phyloP scores from a whole-genome alignment of 164 flowering plant genomes.

The Macadamia tetraphylla region DNA sequence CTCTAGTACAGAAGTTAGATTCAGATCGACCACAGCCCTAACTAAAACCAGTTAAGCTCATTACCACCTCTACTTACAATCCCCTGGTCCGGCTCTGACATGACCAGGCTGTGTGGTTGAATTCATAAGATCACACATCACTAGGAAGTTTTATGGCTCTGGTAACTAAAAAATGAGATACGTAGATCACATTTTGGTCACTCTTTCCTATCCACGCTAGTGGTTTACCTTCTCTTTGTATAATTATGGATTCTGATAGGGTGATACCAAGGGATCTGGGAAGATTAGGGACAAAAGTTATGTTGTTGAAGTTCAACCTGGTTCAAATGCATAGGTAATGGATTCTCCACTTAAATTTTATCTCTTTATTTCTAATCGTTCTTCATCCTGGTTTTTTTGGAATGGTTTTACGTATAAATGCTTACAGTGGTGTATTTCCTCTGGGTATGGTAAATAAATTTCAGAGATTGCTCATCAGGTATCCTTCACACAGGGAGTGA shows the following conservation, averaged over 20 bases:
- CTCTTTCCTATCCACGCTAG: no score
- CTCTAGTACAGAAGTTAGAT: no score
- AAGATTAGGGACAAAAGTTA: slow-evolving; percentile 34
- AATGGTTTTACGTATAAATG: neutral
- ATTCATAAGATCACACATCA: no score
- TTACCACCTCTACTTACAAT: no score
- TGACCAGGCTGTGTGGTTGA: no score
- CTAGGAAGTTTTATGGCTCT: no score
- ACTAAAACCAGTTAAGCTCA: no score
- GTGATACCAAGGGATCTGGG: slow-evolving; percentile 25
- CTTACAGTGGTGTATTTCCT: neutral
- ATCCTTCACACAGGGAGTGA: slow-evolving; percentile 20
- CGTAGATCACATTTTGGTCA: no score
- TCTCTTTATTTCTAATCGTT: neutral
- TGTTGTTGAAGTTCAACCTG: slow-evolving; percentile 12
- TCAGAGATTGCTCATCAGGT: slow-evolving; percentile 25
- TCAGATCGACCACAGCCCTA: no score
- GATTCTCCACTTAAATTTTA: no score
- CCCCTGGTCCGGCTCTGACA: no score
- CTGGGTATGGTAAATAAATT: neutral
- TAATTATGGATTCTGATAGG: slow-evolving; percentile 13
- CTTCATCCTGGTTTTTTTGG: neutral
- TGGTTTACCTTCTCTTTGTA: neutral
- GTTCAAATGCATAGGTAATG: slow-evolving; percentile 16
- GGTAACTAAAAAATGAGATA: no score